These are phyloP conservation scores for Abrus pulchellus DNA, from an alignment of 306 rosid genomes.

Conservation along the genomic window DNA sequence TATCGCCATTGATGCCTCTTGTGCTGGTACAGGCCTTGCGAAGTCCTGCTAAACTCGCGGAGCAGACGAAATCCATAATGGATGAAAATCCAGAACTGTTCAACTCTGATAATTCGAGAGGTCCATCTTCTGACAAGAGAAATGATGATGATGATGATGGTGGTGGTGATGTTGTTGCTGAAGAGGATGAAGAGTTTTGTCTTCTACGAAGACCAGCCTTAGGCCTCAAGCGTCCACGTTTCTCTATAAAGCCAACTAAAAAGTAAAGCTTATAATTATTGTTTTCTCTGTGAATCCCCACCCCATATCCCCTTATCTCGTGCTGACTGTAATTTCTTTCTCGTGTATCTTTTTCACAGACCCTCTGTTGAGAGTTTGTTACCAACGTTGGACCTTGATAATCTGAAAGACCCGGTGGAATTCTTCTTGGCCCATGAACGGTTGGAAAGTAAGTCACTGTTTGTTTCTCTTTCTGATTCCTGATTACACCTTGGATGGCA, in stretches of 20 bases:
- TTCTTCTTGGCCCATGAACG: conserved; percentile 74
- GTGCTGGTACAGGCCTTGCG: conserved; percentile 58
- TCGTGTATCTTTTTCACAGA: conserved; percentile 50
- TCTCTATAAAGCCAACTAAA: conserved; percentile 65
- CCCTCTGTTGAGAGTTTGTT: conserved; percentile 62
- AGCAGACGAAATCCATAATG: conserved; percentile 58
- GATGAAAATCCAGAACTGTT: conserved; percentile 42
- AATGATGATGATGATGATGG: conserved; percentile 43
- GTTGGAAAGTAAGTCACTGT: conserved; percentile 66
- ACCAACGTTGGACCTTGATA: conserved; percentile 61
- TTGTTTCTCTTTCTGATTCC: conserved; percentile 22
- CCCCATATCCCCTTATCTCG: too few species aligned
- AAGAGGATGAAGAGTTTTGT: conserved; percentile 54
- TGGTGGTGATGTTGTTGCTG: conserved; percentile 23
- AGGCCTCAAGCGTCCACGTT: conserved; percentile 74
- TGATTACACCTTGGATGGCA: background rate
- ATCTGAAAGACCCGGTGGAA: conserved; percentile 68
- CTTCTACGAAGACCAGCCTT: conserved; percentile 78
- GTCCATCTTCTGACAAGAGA: conserved; percentile 32
- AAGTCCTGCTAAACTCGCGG: conserved; percentile 60
- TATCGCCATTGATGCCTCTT: conserved; percentile 3
- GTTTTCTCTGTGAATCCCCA: background rate
- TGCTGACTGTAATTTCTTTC: conserved; percentile 6
- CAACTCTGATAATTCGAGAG: conserved; percentile 39
- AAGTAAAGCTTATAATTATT: conserved; percentile 50